A percentile compares a stretch with the other conserved stretches of the same genome.
phyloP scores from a whole-genome alignment of 176 grass and related monocot genomes.

The Oropetium thomaeum region DNA sequence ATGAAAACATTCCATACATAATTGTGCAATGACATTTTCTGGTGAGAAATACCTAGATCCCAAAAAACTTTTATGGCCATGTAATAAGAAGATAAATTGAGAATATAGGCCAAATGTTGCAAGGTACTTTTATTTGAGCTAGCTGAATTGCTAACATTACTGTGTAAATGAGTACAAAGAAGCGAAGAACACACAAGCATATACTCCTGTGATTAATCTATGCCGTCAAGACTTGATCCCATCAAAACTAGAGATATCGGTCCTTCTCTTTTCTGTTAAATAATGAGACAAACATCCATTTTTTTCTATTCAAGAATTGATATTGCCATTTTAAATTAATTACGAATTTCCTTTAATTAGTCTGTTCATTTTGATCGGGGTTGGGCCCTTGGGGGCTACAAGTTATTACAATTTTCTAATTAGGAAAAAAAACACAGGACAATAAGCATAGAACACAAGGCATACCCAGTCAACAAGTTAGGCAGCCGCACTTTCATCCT shows the following conservation, averaged over 20 bases:
- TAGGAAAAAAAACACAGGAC: background rate
- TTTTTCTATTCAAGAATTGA: too few species aligned
- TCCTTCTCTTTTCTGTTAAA: background rate
- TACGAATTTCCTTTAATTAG: background rate
- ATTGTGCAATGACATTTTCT: background rate
- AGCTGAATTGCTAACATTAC: background rate
- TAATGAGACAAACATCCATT: too few species aligned
- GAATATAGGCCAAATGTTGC: background rate
- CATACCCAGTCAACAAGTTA: constrained; percentile 73
- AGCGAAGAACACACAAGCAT: too few species aligned
- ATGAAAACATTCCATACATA: background rate
- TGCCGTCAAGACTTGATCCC: background rate
- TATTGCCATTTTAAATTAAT: background rate
- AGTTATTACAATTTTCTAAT: background rate
- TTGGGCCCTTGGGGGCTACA: background rate
- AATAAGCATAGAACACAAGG: background rate
- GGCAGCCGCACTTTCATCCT: constrained; percentile 87
- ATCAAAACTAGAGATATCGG: background rate
- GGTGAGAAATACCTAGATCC: background rate
- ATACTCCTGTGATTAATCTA: background rate
- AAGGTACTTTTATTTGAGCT: background rate
- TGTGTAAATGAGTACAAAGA: background rate
- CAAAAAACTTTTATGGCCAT: too few species aligned
- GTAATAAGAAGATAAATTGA: too few species aligned
- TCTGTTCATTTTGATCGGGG: background rate